A percentile compares a stretch with the other conserved stretches of the same genome.
Conservation (phyloP, 441 rosid species). For the Pelargonium fulgidum region DNA sequence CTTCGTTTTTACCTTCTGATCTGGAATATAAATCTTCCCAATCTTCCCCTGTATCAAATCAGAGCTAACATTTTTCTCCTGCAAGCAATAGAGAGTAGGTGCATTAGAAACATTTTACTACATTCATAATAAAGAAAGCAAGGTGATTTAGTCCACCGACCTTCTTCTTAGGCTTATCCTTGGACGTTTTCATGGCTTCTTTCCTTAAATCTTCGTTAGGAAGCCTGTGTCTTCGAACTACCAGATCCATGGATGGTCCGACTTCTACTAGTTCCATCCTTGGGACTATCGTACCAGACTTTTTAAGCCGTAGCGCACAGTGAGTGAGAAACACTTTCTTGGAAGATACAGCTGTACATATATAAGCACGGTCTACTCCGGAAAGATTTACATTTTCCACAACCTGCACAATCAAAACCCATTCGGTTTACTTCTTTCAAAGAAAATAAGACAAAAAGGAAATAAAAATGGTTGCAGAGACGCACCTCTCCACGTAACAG, state of each 20-base stretch:
- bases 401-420: constrained; percentile 39
- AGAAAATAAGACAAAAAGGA: neutral
- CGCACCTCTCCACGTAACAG: constrained; percentile 78
- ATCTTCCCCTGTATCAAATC: constrained; percentile 56
- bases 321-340: constrained; percentile 60
- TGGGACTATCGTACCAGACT: constrained; percentile 76
- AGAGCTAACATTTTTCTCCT: constrained; percentile 75
- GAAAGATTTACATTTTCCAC: constrained; percentile 76
- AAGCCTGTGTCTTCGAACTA: constrained; percentile 73
- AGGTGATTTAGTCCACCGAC: constrained; percentile 25
- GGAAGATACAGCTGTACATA: constrained; percentile 74
- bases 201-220: constrained; percentile 71
- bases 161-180: constrained; percentile 82
- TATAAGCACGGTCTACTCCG: constrained; percentile 71
- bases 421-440: neutral
- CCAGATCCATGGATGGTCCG: constrained; percentile 93
- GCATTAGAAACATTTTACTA: constrained; percentile 15
- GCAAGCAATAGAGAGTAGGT: constrained; percentile 18
- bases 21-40: constrained; percentile 81
- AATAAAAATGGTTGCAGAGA: constrained; percentile 8
- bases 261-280: constrained; percentile 84
- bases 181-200: constrained; percentile 71
- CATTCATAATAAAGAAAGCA: neutral
- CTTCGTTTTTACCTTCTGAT: constrained; percentile 57
- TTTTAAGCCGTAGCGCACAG: constrained; percentile 75